Conservation (phyloP, 2,329 filamentous ascomycete species). For the Aspergillus carbonarius region DNA sequence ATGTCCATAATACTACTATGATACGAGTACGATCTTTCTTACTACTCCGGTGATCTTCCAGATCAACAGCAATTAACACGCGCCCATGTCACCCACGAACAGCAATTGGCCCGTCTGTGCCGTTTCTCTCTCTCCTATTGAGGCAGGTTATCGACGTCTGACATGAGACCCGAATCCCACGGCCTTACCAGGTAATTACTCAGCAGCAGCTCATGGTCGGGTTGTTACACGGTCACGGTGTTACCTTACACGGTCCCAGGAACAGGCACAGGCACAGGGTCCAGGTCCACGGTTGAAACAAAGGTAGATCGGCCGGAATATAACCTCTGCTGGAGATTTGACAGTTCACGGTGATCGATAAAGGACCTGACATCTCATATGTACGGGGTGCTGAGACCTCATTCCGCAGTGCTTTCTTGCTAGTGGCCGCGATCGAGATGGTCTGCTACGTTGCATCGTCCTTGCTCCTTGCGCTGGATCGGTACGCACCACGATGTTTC, state of each 20-base stretch:
- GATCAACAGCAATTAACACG: neutral
- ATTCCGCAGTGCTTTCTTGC: neutral
- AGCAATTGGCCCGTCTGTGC: neutral
- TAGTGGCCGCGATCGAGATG: neutral
- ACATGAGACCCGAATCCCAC: neutral
- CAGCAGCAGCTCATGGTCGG: neutral
- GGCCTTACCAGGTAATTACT: neutral
- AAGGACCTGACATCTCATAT: constrained; percentile 1
- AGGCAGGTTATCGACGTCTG: neutral
- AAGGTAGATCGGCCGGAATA: neutral
- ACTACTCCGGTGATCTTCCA: neutral
- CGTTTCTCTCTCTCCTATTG: neutral
- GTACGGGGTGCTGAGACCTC: neutral
- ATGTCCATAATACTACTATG: neutral
- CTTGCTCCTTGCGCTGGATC: neutral
- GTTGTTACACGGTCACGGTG: neutral
- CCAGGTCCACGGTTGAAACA: constrained; percentile 2
- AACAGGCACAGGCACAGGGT: neutral
- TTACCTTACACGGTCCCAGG: neutral
- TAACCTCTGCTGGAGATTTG: neutral
- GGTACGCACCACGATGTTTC: neutral
- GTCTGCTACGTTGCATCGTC: neutral
- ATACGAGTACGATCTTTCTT: neutral
- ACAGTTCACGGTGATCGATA: neutral
- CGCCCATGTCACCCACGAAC: neutral